Percentiles rank a stretch among this genome's conserved stretches.
Conservation (phyloP, 139 green algal species). For the Ettlia oleoabundans region DNA sequence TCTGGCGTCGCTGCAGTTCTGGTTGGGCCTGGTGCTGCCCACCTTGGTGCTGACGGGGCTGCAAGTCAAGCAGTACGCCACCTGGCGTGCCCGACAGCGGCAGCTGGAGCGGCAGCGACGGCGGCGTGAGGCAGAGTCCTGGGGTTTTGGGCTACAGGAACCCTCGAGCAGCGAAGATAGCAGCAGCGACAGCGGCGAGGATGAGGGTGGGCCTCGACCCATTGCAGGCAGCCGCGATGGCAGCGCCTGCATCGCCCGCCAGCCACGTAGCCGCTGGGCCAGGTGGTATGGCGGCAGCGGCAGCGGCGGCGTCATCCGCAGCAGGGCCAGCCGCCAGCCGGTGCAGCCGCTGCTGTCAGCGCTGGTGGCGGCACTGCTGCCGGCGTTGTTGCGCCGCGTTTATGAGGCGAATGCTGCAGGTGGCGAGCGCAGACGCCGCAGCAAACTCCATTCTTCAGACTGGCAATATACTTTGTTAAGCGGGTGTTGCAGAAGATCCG, state of each 20-base stretch:
- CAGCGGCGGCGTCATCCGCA: not conserved
- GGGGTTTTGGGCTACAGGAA: not conserved
- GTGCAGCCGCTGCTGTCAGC: not conserved
- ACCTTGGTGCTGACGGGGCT: not conserved
- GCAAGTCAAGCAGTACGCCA: not conserved
- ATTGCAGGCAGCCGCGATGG: too few relatives aligned
- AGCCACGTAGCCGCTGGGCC: too few relatives aligned
- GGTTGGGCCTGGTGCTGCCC: not conserved
- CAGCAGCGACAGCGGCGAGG: too few relatives aligned
- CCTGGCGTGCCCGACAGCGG: not conserved
- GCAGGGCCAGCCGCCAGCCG: not conserved
- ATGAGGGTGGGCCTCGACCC: too few relatives aligned
- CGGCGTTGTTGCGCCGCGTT: not conserved
- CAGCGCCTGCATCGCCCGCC: too few relatives aligned
- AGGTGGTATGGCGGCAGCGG: not conserved
- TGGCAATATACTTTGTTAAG: too few relatives aligned
- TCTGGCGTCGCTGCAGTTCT: slow-evolving; percentile 1
- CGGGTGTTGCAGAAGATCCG: too few relatives aligned
- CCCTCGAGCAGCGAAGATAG: not conserved
- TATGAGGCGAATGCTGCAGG: not conserved
- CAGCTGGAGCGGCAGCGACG: not conserved
- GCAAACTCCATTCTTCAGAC: not conserved
- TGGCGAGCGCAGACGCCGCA: too few relatives aligned
- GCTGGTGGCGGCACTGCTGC: not conserved
- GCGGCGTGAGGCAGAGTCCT: not conserved